Evolutionary conservation across 2,329 filamentous ascomycete species (phyloP), one percentile per base, ranked within the genome.

Genomic region (Biscogniauxia mediterranea): DNA sequence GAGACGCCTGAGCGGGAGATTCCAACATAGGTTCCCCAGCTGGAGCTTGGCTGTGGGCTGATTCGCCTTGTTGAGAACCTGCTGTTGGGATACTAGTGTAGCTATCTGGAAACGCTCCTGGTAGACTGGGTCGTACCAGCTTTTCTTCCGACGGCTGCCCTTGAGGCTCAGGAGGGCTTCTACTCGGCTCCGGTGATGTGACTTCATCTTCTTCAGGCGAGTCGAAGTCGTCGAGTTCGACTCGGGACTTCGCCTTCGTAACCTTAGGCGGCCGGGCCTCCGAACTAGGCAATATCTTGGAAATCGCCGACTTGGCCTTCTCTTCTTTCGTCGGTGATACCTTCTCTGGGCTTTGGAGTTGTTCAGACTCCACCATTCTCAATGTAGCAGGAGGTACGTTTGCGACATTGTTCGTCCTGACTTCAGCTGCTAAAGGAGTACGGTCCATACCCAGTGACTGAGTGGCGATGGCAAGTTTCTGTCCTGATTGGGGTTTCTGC

Each of bases 201-300:
- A 76, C 72, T n/a, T 78, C 74, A 42, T 81, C 80, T 1, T 78
- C 77, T 8, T 81, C 81, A 5, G 84, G 84, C 57, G 83, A 83
- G 64, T 90, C 89, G 53, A 90, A 89, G 65, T 90, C 89, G 69
- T 92, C 90, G 13, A 92, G 79, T 58, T 88, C 87, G 64, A 88
- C 81, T 23, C 88, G 85, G 17, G 84, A 78, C 64, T 86, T 87
- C 1, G 87, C 83, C 66, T 83, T 82, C 60, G 81, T 85, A 52
- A 83, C 79, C 73, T 86, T 85, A 60, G 82, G 79, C 19, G 83
- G 83, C 69, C 82, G 85, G 1, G 79, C 69, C 49, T 85, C 84
- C 50, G 71, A 76, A 57, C 74, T 74, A 72, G 70, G 76, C 58
- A 79, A 73, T 49, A 80, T 77, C 61, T 80, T 83, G 19, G 80